phyloP scores from a whole-genome alignment of 1,284 basidiomycete genomes.

The Hemileia vastatrix region DNA sequence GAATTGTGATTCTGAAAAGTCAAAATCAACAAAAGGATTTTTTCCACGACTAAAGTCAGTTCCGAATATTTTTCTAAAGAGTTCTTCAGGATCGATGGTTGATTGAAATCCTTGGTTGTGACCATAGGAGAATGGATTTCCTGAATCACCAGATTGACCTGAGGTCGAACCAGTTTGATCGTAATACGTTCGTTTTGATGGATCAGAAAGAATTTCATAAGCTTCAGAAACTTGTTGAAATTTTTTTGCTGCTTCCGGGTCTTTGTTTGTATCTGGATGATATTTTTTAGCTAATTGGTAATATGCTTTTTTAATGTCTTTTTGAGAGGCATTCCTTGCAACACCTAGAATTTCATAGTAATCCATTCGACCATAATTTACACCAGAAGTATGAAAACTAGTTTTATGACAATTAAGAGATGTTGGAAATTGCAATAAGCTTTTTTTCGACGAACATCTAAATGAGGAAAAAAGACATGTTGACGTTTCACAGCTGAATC shows the following conservation, averaged over 20 bases:
- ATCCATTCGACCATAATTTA: too few relatives aligned
- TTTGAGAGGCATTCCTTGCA: conserved; percentile 64
- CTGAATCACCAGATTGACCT: conserved; percentile 79
- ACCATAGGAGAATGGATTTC: conserved; percentile 46
- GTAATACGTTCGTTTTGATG: conserved; percentile 78
- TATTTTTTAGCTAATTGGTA: conserved; percentile 92
- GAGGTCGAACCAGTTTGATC: conserved; percentile 91
- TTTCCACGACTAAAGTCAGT: conserved; percentile 55
- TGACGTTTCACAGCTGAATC: too few relatives aligned
- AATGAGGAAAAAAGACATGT: too few relatives aligned
- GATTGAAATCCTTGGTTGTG: conserved; percentile 59
- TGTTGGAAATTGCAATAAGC: too few relatives aligned
- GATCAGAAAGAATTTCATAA: conserved; percentile 91
- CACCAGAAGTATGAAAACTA: too few relatives aligned
- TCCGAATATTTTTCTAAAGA: conserved; percentile 63
- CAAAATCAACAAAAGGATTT: conserved; percentile 36
- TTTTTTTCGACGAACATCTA: too few relatives aligned
- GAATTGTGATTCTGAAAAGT: too few relatives aligned
- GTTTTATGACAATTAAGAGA: too few relatives aligned
- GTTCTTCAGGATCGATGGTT: too few relatives aligned
- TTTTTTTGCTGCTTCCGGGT: conserved; percentile 76
- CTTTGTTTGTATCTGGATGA: conserved; percentile 93
- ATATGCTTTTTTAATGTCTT: conserved; percentile 94
- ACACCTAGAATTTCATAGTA: conserved; percentile 87
- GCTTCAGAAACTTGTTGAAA: conserved; percentile 95